Base-by-base conservation (phyloP, 2,329 filamentous ascomycete genomes). In the Diaporthe capsici region DNA sequence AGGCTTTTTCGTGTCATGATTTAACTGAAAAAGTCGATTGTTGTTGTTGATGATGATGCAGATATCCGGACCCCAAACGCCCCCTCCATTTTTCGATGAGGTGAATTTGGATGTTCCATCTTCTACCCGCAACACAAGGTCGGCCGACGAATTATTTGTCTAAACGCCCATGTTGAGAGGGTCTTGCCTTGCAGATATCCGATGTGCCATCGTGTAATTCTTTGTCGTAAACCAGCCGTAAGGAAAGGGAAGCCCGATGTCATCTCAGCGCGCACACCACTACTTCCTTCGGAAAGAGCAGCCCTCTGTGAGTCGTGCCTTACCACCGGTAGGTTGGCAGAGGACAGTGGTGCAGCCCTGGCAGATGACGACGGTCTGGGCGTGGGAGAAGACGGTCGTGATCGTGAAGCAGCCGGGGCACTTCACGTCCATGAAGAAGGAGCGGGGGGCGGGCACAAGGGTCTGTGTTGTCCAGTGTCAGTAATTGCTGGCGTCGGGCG, bases 391-490 rank as follows among this genome's bases (percentile, higher is more conserved):
- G 89, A 99, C 97, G 88, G 97, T 99, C 88, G 97, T 99, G 93
- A 99, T 99, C 88, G 96, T 98, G 94, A 98, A 99, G 95, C 97
- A 99, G 85, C 97, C 97, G 87, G 97, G 97, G 94, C 97, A 99
- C 94, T 99, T 99, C 92, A 99, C 97, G 87, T 99, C 97, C 97
- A 99, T 99, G 95, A 99, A 99, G 94, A 98, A 99, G 82, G 96
- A 98, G 88, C 97, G 95, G 84, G 97, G 97, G 81, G 92, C 94
- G 84, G 97, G 97, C 86, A 99, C 97, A 84, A 99, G 94, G 82
- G 92, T 95, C 95, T 97, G 82, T 78, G 2, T 73, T 60, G 42
- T 57, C 49, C 13, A 39, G 34, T 71, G 73, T 71, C 37, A 71
- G 74, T 73, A 65, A 58, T 15, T 34, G 34, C n/a, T 65, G 58